phyloP scores from a whole-genome alignment of 2,329 filamentous ascomycete genomes.

The Nigrospora osmanthi region DNA sequence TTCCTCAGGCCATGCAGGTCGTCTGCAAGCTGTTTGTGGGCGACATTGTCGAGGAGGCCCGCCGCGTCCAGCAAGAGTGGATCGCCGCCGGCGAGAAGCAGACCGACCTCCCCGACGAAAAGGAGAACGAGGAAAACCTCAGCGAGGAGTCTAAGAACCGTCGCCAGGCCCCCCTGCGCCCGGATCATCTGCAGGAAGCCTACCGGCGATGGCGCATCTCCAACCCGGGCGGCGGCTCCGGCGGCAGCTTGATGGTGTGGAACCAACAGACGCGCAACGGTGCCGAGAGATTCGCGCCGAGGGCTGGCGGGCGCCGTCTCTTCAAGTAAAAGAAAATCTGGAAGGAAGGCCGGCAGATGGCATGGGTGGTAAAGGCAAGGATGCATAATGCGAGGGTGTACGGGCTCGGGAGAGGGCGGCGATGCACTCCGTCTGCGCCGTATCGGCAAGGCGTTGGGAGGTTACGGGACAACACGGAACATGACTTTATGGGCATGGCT shows the following conservation, averaged over 20 bases:
- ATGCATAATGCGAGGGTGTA: not conserved
- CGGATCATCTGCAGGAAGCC: conserved; percentile 69
- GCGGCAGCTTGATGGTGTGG: conserved; percentile 53
- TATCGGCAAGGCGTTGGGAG: not conserved
- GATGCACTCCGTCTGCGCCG: not conserved
- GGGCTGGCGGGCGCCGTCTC: conserved; percentile 42
- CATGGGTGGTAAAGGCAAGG: not conserved
- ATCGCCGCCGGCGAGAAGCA: conserved; percentile 50
- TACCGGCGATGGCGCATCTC: conserved; percentile 58
- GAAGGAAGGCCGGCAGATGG: not conserved
- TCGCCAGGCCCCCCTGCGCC: conserved; percentile 53
- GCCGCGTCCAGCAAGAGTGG: conserved; percentile 67
- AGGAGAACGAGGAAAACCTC: conserved; percentile 23
- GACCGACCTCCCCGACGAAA: conserved; percentile 35
- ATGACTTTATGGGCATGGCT: too few species aligned
- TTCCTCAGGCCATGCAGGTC: conserved; percentile 67
- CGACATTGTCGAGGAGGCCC: conserved; percentile 65
- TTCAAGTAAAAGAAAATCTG: conserved; percentile 33
- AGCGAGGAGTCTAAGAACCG: conserved; percentile 26
- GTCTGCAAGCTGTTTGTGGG: conserved; percentile 73
- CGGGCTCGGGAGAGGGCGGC: not conserved
- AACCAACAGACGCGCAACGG: conserved; percentile 53
- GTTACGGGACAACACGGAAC: not conserved
- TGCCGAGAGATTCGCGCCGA: conserved; percentile 49
- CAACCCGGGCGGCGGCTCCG: conserved; percentile 51